Conservation (phyloP, 1,139 yeast species). For the Saccharomyces pastorianus region DNA sequence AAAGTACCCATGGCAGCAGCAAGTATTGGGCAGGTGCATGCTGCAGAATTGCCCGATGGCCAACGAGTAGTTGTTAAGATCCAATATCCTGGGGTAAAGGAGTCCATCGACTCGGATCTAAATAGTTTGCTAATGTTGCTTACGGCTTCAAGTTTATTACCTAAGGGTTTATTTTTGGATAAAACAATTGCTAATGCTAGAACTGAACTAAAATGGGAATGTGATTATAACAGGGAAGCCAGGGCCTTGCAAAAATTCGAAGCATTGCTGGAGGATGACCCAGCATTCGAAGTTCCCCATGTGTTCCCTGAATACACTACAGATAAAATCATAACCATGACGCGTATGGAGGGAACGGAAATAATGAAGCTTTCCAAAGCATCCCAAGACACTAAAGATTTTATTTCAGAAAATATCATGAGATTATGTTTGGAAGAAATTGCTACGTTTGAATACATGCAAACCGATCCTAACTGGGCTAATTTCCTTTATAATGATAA, state of each 20-base stretch:
- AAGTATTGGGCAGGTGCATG: constrained; percentile 93
- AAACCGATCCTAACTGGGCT: constrained; percentile 99
- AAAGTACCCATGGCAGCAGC: constrained; percentile 96
- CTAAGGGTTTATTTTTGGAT: constrained; percentile 87
- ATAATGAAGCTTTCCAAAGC: constrained; percentile 56
- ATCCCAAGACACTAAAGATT: constrained; percentile 58
- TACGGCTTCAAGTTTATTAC: constrained; percentile 79
- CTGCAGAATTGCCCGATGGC: constrained; percentile 55
- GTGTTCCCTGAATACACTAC: constrained; percentile 76
- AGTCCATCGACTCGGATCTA: constrained; percentile 87
- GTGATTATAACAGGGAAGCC: constrained; percentile 91
- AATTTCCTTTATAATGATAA: constrained; percentile 74
- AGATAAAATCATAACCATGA: constrained; percentile 83
- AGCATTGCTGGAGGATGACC: constrained; percentile 53
- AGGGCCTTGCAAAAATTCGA: constrained; percentile 63
- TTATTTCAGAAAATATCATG: constrained; percentile 84
- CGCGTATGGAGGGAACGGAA: constrained; percentile 74
- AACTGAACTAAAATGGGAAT: constrained; percentile 91
- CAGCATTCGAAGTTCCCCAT: constrained; percentile 69
- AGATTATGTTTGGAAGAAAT: constrained; percentile 78
- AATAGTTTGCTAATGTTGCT: constrained; percentile 73
- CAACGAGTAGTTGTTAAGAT: constrained; percentile 88
- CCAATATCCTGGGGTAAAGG: constrained; percentile 96
- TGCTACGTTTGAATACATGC: constrained; percentile 83
- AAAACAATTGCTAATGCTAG: constrained; percentile 91